Evolutionary conservation across 1,284 basidiomycete species (phyloP).

Genomic region (Porogramme epimiltina): DNA sequence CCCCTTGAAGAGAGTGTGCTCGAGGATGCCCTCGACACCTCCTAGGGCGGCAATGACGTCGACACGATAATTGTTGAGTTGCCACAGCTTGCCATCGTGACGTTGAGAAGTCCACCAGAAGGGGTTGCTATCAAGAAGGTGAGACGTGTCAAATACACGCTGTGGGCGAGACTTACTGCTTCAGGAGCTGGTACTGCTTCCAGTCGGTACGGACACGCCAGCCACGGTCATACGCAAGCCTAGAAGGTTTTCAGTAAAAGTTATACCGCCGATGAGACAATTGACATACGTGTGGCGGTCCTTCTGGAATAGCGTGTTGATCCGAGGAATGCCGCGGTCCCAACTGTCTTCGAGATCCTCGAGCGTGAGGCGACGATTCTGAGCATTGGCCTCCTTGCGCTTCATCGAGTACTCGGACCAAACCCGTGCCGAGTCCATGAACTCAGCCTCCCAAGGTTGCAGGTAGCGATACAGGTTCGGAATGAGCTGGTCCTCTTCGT

Average conservation of each 20-base stretch:
- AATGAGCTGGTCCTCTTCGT: conserved; percentile 93
- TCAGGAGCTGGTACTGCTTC: conserved; percentile 96
- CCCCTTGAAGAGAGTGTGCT: conserved; percentile 98
- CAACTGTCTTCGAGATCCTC: conserved; percentile 97
- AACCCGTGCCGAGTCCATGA: conserved; percentile 96
- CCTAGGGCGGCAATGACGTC: conserved; percentile 99
- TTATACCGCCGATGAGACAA: not conserved
- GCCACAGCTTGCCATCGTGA: conserved; percentile 98
- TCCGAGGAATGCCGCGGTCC: conserved; percentile 98
- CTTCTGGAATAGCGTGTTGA: conserved; percentile 98
- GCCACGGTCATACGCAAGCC: conserved; percentile 95
- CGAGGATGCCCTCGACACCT: conserved; percentile 96
- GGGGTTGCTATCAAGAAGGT: conserved; percentile 66
- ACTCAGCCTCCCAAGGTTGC: conserved; percentile 99
- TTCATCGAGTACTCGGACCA: conserved; percentile 99
- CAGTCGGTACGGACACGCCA: conserved; percentile 96
- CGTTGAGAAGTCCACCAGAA: conserved; percentile 99
- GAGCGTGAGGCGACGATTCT: conserved; percentile 94
- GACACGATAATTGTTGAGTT: conserved; percentile 97
- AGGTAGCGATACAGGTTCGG: conserved; percentile 98
- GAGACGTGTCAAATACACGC: not conserved
- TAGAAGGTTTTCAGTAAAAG: conserved; percentile 35
- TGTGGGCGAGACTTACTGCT: conserved; percentile 58
- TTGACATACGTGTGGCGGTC: conserved; percentile 83
- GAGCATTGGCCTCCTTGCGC: conserved; percentile 97